Conservation (phyloP, 2,329 filamentous ascomycete species). For the Fusarium illudens region DNA sequence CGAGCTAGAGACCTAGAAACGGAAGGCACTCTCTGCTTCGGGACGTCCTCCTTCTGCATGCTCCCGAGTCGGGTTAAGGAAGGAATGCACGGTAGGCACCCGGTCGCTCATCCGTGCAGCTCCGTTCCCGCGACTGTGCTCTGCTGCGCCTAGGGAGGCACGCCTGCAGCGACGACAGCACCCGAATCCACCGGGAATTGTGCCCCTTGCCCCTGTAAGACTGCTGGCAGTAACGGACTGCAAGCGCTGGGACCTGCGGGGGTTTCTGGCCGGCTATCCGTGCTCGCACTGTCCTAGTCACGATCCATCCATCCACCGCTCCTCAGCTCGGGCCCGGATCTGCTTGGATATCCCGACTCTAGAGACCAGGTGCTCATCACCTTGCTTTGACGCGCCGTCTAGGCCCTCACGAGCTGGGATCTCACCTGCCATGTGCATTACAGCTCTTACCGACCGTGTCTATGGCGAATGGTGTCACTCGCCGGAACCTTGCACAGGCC, state of each 20-base stretch:
- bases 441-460: not conserved
- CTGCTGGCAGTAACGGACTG: constrained; percentile 38
- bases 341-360: constrained; percentile 18
- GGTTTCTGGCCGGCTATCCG: not conserved
- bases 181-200: constrained; percentile 10
- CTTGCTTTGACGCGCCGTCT: not conserved
- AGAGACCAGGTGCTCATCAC: not conserved
- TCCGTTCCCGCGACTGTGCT: constrained; percentile 23
- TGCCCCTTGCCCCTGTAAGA: constrained; percentile 16
- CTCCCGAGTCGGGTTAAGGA: constrained; percentile 11
- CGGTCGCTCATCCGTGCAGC: constrained; percentile 9
- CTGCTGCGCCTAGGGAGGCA: constrained; percentile 9
- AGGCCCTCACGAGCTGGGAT: not conserved
- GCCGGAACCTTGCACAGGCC: not conserved
- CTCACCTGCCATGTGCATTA: not conserved
- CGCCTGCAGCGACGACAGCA: constrained; percentile 6
- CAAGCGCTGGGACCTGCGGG: constrained; percentile 25
- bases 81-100: constrained; percentile 11
- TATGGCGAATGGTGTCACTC: constrained; percentile 1
- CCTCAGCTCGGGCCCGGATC: constrained; percentile 23
- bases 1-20: constrained; percentile 26
- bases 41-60: constrained; percentile 21
- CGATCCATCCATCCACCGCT: constrained; percentile 10
- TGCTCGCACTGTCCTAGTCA: constrained; percentile 14
- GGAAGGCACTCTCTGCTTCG: constrained; percentile 34